Evolutionary conservation across 495 filamentous ascomycete genomes (phyloP), one percentile per base, ranked within the genome.

Genomic region (Alectoria sarmentosa): DNA sequence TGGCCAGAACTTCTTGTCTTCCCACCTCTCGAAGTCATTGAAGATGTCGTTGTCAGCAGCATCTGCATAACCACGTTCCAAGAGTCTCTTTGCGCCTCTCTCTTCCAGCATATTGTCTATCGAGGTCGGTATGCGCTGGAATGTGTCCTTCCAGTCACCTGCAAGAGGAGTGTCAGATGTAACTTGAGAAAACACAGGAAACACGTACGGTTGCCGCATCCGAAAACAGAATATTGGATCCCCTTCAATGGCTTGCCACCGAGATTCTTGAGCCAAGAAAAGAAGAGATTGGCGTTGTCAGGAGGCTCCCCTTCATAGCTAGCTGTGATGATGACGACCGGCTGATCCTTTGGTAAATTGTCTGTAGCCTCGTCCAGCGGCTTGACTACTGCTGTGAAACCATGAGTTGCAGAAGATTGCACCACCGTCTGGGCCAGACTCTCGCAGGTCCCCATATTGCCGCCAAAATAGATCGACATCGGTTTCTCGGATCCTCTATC

Each of bases 251-350:
- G 74, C 34, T 76, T 72, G 0, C 71, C 83, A 66, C 86, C 78
- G 17, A 86, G 71, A 21, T 67, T 74, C 58, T 80, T 76, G 7
- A 90, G 60, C 88, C 88, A 92, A 42, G 80, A 75, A 48, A 86
- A 79, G 68, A 91, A 92, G 59, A 84, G 81, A 1, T 78, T 79
- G 0, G 88, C 89, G 60, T 92, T 91, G 63, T 91, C 87, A 0
- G 89, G 84, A 0, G 89, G 88, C 62, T 89, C 77, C 7, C 89
- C 89, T 67, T 92, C 89, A 62, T 90, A 92, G 8, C 85, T 87
- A 1, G 88, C 82, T 5, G 86, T 84, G 66, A 91, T 80, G 60
- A 91, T 81, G 26, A 88, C 73, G 0, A 89, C 82, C 0, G 88
- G 88, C 11, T 81, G 77, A 14, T 80, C 79, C 63, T 78, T 85